Conservation (phyloP, 441 rosid genomes). For the Lepidium campestre region DNA sequence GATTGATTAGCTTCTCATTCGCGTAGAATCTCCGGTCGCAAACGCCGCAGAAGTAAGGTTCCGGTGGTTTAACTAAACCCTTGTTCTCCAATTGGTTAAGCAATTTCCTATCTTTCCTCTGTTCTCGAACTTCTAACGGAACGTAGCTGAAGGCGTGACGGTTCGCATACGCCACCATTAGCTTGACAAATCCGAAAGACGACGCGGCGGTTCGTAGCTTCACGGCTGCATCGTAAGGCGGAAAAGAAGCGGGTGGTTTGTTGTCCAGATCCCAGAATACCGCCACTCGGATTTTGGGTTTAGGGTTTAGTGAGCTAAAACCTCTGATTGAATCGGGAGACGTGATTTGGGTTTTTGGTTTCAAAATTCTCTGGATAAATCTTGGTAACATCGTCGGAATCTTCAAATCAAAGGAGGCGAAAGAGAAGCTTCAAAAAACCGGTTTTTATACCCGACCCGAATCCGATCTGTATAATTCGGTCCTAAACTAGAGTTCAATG, state of each 20-base stretch:
- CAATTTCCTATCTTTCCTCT: constrained; percentile 49
- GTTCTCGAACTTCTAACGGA: constrained; percentile 46
- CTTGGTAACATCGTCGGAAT: constrained; percentile 1
- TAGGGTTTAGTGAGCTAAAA: constrained; percentile 24
- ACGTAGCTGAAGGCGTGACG: constrained; percentile 55
- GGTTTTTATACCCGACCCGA: background rate
- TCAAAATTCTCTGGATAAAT: background rate
- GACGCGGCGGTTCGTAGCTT: constrained; percentile 61
- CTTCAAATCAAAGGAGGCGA: background rate
- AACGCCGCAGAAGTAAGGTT: constrained; percentile 58
- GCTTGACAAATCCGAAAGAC: constrained; percentile 53
- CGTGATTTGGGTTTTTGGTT: constrained; percentile 10
- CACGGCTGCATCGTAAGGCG: constrained; percentile 69
- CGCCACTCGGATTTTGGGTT: constrained; percentile 28
- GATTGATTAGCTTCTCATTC: constrained; percentile 59
- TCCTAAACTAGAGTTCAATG: background rate
- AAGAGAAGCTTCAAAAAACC: background rate
- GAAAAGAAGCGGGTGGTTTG: constrained; percentile 59
- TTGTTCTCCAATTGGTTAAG: constrained; percentile 55
- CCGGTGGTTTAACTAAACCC: constrained; percentile 48
- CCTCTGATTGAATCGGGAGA: constrained; percentile 17
- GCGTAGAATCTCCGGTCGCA: constrained; percentile 70
- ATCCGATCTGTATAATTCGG: background rate
- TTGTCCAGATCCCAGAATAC: constrained; percentile 78
- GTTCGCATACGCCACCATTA: constrained; percentile 66